Conservation (phyloP, 1,139 yeast species). For the Saccharomyces hybrid region DNA sequence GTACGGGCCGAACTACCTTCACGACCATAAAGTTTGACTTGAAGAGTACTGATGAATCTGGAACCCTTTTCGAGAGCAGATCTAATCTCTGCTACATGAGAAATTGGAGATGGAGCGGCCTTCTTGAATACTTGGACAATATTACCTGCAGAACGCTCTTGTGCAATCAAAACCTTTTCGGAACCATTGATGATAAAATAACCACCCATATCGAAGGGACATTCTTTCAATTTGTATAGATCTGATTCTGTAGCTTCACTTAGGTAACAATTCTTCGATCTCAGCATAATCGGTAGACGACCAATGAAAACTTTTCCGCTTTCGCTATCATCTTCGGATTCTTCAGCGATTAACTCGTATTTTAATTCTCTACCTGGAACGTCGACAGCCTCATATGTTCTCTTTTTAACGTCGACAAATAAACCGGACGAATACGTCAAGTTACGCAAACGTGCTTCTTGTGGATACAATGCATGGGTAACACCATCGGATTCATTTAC, state of each 20-base stretch:
- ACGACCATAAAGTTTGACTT: conserved; percentile 84
- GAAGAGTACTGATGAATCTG: conserved; percentile 86
- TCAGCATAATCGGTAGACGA: conserved; percentile 94
- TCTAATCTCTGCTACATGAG: conserved; percentile 94
- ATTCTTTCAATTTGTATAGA: conserved; percentile 89
- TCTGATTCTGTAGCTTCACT: conserved; percentile 91
- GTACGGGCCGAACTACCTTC: conserved; percentile 73
- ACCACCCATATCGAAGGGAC: conserved; percentile 99
- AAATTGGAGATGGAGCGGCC: conserved; percentile 94
- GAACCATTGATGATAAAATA: conserved; percentile 97
- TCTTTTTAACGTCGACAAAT: conserved; percentile 91
- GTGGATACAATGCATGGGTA: conserved; percentile 97
- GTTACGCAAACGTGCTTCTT: conserved; percentile 93
- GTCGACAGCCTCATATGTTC: conserved; percentile 79
- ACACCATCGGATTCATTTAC: conserved; percentile 99
- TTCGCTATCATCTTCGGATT: conserved; percentile 47
- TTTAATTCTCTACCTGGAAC: conserved; percentile 60
- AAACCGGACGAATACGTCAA: conserved; percentile 93
- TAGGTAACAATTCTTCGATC: conserved; percentile 92
- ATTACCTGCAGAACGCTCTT: conserved; percentile 96
- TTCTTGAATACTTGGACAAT: conserved; percentile 97
- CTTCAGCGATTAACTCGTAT: conserved; percentile 50
- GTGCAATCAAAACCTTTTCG: conserved; percentile 95
- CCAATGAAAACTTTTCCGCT: conserved; percentile 86
- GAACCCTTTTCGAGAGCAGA: conserved; percentile 98